A percentile compares a stretch with the other conserved stretches of the same genome.
phyloP scores from a whole-genome alignment of 192 early-diverging fungal genomes.

The Kappamyces sp. region DNA sequence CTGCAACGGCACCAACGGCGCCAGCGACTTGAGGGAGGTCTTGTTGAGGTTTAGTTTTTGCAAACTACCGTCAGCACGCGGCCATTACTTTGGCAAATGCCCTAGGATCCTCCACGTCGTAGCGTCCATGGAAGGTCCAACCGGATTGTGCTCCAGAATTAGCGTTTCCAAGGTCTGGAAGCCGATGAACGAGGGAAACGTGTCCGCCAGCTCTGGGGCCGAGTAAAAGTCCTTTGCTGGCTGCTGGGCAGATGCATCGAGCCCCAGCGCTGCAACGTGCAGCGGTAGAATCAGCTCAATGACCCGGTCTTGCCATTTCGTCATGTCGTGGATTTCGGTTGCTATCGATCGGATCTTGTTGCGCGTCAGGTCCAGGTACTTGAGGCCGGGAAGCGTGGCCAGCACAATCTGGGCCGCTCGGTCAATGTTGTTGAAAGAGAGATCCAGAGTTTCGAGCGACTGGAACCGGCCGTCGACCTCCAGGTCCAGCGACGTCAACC shows the following conservation, averaged over 20 bases:
- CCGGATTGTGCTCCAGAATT: constrained; percentile 36
- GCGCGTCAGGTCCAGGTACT: constrained; percentile 36
- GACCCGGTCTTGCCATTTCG: constrained; percentile 37
- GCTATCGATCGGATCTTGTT: constrained; percentile 38
- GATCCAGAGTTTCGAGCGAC: constrained; percentile 40
- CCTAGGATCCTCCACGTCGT: constrained; percentile 32
- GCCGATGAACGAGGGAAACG: constrained; percentile 13
- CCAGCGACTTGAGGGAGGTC: constrained; percentile 31
- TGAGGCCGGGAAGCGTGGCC: constrained; percentile 36
- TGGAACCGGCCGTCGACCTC: constrained; percentile 44
- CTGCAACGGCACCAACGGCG: constrained; percentile 22
- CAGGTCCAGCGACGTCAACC: constrained; percentile 44
- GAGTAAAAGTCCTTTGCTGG: no score
- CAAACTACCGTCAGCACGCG: constrained; percentile 23
- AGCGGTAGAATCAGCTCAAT: constrained; percentile 37
- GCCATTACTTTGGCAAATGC: constrained; percentile 35
- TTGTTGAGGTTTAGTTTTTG: constrained; percentile 34
- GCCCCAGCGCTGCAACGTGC: constrained; percentile 36
- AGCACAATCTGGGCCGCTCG: constrained; percentile 40
- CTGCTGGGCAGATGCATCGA: not conserved
- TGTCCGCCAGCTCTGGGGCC: no score
- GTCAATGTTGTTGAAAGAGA: constrained; percentile 44
- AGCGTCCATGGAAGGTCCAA: constrained; percentile 8
- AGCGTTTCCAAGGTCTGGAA: constrained; percentile 37
- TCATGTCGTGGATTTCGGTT: constrained; percentile 22